Conservation (phyloP, 108 stramenopile species). For the Chaetoceros muelleri region DNA sequence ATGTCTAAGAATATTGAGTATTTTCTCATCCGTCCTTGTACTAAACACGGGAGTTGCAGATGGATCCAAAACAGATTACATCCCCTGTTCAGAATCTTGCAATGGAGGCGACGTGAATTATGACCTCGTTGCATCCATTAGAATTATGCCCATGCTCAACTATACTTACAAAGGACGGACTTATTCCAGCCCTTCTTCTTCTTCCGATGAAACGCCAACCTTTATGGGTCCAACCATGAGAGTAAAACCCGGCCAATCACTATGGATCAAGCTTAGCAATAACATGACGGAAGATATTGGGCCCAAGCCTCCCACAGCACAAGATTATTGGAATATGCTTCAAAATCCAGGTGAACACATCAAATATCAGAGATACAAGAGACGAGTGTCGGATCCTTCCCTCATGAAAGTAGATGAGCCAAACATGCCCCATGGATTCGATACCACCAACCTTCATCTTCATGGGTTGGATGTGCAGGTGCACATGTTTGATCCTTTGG, state of each 20-base stretch:
- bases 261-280: conserved; percentile 33
- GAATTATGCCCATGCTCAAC: conserved; percentile 18
- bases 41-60: too few relatives aligned
- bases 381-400: conserved; percentile 10
- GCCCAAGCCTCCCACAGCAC: background rate
- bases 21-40: too few relatives aligned
- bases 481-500: conserved; percentile 45
- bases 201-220: too few relatives aligned
- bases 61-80: conserved; percentile 4
- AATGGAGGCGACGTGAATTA: conserved; percentile 40
- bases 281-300: conserved; percentile 12
- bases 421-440: conserved; percentile 31
- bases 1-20: too few relatives aligned
- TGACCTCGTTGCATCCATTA: conserved; percentile 12
- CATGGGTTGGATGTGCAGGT: conserved; percentile 34
- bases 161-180: conserved; percentile 25
- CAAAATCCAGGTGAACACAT: conserved; percentile 28
- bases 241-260: conserved; percentile 29
- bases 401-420: conserved; percentile 23
- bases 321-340: conserved; percentile 31
- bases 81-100: conserved; percentile 20
- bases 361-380: conserved; percentile 30
- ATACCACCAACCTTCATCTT: conserved; percentile 30
- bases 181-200: conserved; percentile 7
- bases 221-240: conserved; percentile 32